These are phyloP conservation scores for Xerocomus potaroensis DNA, from an alignment of 768 basidiomycete species.

Conservation along the genomic window DNA sequence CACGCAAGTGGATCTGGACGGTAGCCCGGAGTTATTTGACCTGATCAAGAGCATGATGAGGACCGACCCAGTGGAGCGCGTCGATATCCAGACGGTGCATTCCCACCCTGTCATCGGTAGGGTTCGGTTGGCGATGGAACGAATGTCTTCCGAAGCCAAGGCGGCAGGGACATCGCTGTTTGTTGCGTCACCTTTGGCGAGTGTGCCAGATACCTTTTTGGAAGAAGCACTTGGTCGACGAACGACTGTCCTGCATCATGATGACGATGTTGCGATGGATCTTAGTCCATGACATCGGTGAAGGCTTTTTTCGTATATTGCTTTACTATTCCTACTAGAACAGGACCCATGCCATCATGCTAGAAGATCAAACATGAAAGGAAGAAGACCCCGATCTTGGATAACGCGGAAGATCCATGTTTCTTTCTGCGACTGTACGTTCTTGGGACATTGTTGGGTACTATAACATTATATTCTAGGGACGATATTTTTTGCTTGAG, in stretches of 20 bases:
- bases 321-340: conserved; percentile 5
- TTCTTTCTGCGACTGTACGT: conserved; percentile 25
- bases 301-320: neutral
- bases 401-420: conserved; percentile 14
- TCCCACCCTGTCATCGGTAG: conserved; percentile 61
- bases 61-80: conserved; percentile 57
- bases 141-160: conserved; percentile 34
- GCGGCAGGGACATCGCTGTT: conserved; percentile 42
- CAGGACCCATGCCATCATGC: neutral
- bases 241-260: conserved; percentile 2
- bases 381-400: conserved; percentile 13
- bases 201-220: conserved; percentile 60
- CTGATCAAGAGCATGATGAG: conserved; percentile 79
- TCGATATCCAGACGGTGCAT: conserved; percentile 53
- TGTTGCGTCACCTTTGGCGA: conserved; percentile 58
- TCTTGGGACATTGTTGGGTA: conserved; percentile 34
- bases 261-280: conserved; percentile 37
- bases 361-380: conserved; percentile 5
- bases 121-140: conserved; percentile 62
- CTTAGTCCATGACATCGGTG: conserved; percentile 31
- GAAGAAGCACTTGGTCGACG: conserved; percentile 50
- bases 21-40: conserved; percentile 59
- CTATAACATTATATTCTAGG: conserved; percentile 35
- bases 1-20: conserved; percentile 69
- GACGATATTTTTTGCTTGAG: conserved; percentile 29